Evolutionary conservation across 164 flowering plant genomes (phyloP).

Genomic region (Aristolochia fimbriata): DNA sequence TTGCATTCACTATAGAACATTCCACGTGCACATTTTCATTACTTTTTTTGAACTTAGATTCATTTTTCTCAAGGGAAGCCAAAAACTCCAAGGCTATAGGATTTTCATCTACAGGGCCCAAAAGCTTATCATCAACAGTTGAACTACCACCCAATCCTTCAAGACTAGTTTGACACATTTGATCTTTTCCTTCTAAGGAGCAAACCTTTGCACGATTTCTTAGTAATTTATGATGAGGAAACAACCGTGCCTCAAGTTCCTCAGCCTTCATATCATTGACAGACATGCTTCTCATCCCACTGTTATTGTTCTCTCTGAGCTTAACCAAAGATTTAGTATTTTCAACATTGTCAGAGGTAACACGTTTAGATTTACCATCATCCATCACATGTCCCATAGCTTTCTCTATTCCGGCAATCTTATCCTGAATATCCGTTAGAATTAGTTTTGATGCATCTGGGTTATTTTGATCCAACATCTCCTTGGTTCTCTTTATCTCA

Average conservation of each 20-base stretch:
- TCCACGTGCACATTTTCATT: slow-evolving; percentile 12
- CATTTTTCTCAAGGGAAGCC: slow-evolving; percentile 40
- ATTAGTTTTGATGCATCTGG: slow-evolving; percentile 64
- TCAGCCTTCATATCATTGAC: slow-evolving; percentile 46
- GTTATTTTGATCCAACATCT: slow-evolving; percentile 79
- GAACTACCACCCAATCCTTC: slow-evolving; percentile 10
- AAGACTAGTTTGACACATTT: slow-evolving; percentile 7
- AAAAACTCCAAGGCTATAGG: slow-evolving; percentile 58
- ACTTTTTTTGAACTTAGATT: slow-evolving; percentile 9
- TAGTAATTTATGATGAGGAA: slow-evolving; percentile 83
- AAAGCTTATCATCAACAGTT: slow-evolving; percentile 20
- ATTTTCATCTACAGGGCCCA: slow-evolving; percentile 41
- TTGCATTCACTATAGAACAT: slow-evolving; percentile 37
- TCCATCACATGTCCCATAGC: slow-evolving; percentile 47
- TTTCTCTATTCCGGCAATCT: slow-evolving; percentile 85
- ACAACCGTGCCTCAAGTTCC: slow-evolving; percentile 75
- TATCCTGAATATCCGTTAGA: slow-evolving; percentile 78
- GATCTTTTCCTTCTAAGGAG: slow-evolving; percentile 19
- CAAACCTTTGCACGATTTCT: slow-evolving; percentile 30
- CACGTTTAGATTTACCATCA: slow-evolving; percentile 20
- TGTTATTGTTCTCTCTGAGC: slow-evolving; percentile 11
- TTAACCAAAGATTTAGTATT: slow-evolving; percentile 8
- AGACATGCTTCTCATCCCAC: slow-evolving; percentile 5
- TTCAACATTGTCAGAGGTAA: slow-evolving; percentile 7
- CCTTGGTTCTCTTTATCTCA: slow-evolving; percentile 85